These are phyloP conservation scores for Fremontodendron californicum DNA, from an alignment of 345 rosid species.

Conservation along the genomic window DNA sequence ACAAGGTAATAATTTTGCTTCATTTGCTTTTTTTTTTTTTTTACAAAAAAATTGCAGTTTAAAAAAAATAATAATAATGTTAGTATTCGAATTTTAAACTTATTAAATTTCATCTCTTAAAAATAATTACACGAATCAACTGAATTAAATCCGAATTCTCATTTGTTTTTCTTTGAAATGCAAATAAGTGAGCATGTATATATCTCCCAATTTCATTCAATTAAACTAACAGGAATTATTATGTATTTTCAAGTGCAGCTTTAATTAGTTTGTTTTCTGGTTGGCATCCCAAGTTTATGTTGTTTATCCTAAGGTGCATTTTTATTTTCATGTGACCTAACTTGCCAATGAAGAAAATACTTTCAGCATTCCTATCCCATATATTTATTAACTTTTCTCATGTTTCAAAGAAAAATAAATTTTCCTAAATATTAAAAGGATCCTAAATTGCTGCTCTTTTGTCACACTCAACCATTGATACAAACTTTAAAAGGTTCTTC, in stretches of 20 bases:
- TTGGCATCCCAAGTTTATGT: background rate
- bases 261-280: background rate
- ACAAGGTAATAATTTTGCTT: background rate
- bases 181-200: too few relatives aligned
- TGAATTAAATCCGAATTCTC: too few relatives aligned
- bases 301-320: background rate
- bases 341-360: background rate
- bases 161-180: too few relatives aligned
- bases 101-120: too few relatives aligned
- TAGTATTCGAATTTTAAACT: too few relatives aligned
- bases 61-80: too few relatives aligned
- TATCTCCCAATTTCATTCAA: too few relatives aligned
- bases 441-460: background rate
- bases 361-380: background rate
- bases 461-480: background rate
- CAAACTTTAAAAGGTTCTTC: background rate
- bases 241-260: background rate
- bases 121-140: too few relatives aligned
- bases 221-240: too few relatives aligned
- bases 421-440: background rate
- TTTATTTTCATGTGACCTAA: background rate
- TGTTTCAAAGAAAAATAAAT: background rate
- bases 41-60: too few relatives aligned
- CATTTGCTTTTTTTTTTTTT: background rate
- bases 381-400: background rate